Conservation (phyloP, 495 filamentous ascomycete species). For the Copromyces sp. region DNA sequence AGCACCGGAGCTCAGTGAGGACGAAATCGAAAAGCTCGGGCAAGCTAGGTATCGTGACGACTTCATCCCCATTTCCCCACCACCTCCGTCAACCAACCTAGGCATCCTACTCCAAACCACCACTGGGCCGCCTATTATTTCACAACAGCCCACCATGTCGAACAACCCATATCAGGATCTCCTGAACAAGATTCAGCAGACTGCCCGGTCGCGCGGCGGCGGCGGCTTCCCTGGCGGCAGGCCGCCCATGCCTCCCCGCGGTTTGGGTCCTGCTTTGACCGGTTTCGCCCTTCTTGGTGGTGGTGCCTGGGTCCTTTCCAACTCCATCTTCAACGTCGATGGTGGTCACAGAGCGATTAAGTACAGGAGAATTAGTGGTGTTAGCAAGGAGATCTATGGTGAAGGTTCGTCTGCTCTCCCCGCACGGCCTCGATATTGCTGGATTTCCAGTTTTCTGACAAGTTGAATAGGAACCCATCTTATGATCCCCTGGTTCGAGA, state of each 20-base stretch:
- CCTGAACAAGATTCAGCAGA: constrained; percentile 22
- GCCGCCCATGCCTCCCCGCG: constrained; percentile 16
- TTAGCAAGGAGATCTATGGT: constrained; percentile 88
- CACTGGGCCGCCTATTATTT: neutral
- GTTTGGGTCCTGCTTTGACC: constrained; percentile 21
- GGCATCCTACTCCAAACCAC: constrained; percentile 6
- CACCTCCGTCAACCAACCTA: neutral
- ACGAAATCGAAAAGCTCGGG: neutral
- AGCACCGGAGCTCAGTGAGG: neutral
- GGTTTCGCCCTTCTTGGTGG: constrained; percentile 49
- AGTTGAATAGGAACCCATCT: constrained; percentile 70
- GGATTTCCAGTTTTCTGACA: neutral
- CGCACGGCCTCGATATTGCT: neutral
- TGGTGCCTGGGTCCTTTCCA: constrained; percentile 53
- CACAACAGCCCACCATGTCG: constrained; percentile 31
- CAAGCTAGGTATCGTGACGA: neutral
- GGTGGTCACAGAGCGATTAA: constrained; percentile 99
- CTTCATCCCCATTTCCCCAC: neutral
- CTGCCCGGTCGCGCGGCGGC: constrained; percentile 14
- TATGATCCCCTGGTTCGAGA: constrained; percentile 92
- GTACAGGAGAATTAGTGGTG: constrained; percentile 87
- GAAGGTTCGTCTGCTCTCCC: constrained; percentile 58
- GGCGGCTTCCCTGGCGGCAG: constrained; percentile 31
- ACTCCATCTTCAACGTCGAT: constrained; percentile 97
- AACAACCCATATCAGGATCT: constrained; percentile 38